Base-by-base conservation (phyloP, 345 rosid species). In the Eucalyptus regnans region DNA sequence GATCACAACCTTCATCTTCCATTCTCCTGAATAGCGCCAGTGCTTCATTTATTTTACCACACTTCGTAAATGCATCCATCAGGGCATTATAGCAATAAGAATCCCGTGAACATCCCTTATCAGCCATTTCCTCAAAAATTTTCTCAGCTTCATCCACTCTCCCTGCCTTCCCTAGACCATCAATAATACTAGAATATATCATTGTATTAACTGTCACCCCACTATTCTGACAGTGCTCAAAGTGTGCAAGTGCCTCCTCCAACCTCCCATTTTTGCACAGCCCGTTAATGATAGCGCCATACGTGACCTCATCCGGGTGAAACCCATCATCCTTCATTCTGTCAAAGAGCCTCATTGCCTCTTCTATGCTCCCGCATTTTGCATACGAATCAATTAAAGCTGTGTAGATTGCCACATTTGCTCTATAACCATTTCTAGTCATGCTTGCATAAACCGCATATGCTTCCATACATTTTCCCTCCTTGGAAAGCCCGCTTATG, bases 161-260 rank as follows among this genome's bases (percentile, higher is more conserved):
- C 48, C 99, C 98, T 6, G 94, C 96, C 94, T 97, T 96, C n/a
- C 99, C 99, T 31, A 96, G 91, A 64, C 98, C 97, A 88, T 95
- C 98, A 33, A 97, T 96, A 46, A 97, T 95, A 92, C 96, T 94
- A 88, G 97, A 94, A 92, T 95, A 96, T 91, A 96, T 91, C 93
- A 94, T 92, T 3, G 98, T 93, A 90, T 96, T 97, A 50, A 95
- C 93, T 29, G 93, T 91, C 87, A 96, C 88, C n/a, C 96, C 97
- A 64, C 91, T 94, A 20, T 64, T 85, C 91, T 83, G 89, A 81
- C 99, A 96, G 52, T 91, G 88, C 89, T 94, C 62, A 43, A 95
- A 92, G 90, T 90, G 94, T 29, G 89, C 90, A 93, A 96, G 86
- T 8, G 99, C 99, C 91, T 96, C 98, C 76, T 94, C 97, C 76